phyloP scores from a whole-genome alignment of 345 rosid species.

The Pistacia vera region DNA sequence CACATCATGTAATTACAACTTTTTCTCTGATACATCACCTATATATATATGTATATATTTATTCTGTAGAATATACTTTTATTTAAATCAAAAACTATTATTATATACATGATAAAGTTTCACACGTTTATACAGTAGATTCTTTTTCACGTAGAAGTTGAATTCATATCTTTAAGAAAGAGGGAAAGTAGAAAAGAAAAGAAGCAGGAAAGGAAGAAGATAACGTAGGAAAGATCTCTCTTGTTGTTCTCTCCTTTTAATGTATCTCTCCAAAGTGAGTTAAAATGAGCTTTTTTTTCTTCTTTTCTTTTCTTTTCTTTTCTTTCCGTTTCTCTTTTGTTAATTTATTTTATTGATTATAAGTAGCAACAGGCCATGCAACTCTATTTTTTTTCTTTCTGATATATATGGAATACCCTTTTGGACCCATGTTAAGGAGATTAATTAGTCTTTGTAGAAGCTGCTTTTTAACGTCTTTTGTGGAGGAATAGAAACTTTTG shows the following conservation, averaged over 20 bases:
- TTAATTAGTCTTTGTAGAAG: slow-evolving; percentile 33
- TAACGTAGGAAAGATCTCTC: slow-evolving; percentile 39
- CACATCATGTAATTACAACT: slow-evolving; percentile 10
- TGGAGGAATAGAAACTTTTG: slow-evolving; percentile 40
- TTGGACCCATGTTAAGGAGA: slow-evolving; percentile 26
- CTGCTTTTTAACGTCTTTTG: slow-evolving; percentile 40
- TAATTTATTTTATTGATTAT: slow-evolving; percentile 24
- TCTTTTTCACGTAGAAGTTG: slow-evolving; percentile 39
- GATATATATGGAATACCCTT: slow-evolving; percentile 15
- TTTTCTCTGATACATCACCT: not conserved
- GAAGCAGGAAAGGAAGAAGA: not conserved
- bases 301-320: not conserved
- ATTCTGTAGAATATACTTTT: slow-evolving; percentile 29
- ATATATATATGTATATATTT: slow-evolving; percentile 2
- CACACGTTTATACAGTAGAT: slow-evolving; percentile 22
- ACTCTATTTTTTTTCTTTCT: slow-evolving; percentile 17
- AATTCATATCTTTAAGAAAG: slow-evolving; percentile 30
- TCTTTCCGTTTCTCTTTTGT: not conserved
- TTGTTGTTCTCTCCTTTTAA: slow-evolving; percentile 60
- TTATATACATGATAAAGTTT: slow-evolving; percentile 29
- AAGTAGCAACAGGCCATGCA: slow-evolving; percentile 35
- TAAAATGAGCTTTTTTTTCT: slow-evolving; percentile 43
- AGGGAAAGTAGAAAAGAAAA: not conserved
- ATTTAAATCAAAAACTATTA: no score
- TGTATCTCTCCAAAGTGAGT: slow-evolving; percentile 49